phyloP scores from a whole-genome alignment of 1,139 yeast genomes.

The Pichia sp. region DNA sequence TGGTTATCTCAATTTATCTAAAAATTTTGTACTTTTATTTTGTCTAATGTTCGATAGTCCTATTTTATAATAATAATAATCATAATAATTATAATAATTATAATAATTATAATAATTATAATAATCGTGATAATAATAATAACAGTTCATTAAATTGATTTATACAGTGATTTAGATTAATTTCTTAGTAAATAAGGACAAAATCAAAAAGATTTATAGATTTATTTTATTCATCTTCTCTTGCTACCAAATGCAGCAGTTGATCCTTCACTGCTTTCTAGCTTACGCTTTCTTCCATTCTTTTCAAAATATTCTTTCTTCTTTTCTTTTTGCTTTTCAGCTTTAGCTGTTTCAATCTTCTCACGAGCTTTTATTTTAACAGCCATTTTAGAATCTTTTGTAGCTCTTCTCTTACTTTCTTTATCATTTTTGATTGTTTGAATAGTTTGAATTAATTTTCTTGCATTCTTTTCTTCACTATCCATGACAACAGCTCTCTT shows the following conservation, averaged over 20 bases:
- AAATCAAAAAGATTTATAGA: background rate
- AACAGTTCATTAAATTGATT: background rate
- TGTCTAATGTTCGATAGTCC: background rate
- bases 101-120: background rate
- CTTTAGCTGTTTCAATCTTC: slow-evolving; percentile 62
- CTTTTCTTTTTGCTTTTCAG: slow-evolving; percentile 73
- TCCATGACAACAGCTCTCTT: slow-evolving; percentile 92
- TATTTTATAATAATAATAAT: background rate
- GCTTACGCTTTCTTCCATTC: slow-evolving; percentile 53
- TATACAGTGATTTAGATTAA: background rate
- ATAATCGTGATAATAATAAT: too few species aligned
- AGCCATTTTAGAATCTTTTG: slow-evolving; percentile 71
- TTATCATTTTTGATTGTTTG: slow-evolving; percentile 81
- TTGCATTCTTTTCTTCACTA: slow-evolving; percentile 90
- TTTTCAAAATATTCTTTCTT: slow-evolving; percentile 81
- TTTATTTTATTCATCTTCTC: slow-evolving; percentile 21
- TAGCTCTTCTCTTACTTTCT: slow-evolving; percentile 68
- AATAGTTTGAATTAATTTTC: slow-evolving; percentile 83
- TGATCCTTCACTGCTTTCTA: slow-evolving; percentile 36
- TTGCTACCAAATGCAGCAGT: slow-evolving; percentile 30
- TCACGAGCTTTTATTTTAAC: slow-evolving; percentile 71
- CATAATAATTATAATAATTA: background rate
- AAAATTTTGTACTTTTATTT: slow-evolving; percentile 6
- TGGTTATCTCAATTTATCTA: slow-evolving; percentile 94
- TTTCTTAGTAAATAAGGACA: too few species aligned